These are phyloP conservation scores for Vitis labrusca DNA, from an alignment of 164 flowering plant genomes.

Conservation along the genomic window DNA sequence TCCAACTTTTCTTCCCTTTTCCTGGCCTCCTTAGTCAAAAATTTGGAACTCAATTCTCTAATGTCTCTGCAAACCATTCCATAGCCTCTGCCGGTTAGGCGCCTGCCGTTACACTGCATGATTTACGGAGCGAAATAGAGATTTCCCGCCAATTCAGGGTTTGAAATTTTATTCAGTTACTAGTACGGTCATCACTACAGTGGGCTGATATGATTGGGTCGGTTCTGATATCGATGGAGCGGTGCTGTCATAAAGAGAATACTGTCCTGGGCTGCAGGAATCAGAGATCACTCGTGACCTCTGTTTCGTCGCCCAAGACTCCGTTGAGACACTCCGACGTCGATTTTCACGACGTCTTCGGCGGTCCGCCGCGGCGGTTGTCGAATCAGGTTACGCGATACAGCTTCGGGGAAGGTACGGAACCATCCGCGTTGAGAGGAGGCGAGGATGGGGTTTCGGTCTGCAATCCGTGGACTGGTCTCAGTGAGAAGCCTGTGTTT, in stretches of 20 bases:
- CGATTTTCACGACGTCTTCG: slow-evolving; percentile 87
- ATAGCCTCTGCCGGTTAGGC: background rate
- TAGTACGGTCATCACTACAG: background rate
- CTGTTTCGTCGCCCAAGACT: slow-evolving; percentile 19
- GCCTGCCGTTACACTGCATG: background rate
- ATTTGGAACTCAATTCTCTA: background rate
- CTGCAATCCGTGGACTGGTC: slow-evolving; percentile 30
- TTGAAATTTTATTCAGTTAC: slow-evolving; percentile 1
- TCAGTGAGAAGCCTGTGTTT: slow-evolving; percentile 73
- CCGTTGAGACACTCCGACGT: slow-evolving; percentile 38
- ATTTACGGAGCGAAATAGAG: no score
- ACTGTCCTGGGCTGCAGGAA: slow-evolving; percentile 34
- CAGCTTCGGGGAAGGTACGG: slow-evolving; percentile 24
- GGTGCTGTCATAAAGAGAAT: slow-evolving; percentile 38
- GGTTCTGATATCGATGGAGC: slow-evolving; percentile 40
- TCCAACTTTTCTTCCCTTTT: slow-evolving; percentile 1
- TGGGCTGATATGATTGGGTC: background rate
- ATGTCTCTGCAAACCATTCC: background rate
- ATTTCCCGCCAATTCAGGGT: slow-evolving; percentile 19
- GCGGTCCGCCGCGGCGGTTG: slow-evolving; percentile 86
- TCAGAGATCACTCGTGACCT: slow-evolving; percentile 24
- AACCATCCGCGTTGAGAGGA: slow-evolving; percentile 7
- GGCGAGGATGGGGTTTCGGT: slow-evolving; percentile 11
- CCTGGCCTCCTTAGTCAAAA: background rate
- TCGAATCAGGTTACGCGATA: slow-evolving; percentile 43